Evolutionary conservation across 2,329 filamentous ascomycete genomes (phyloP), one percentile per base, ranked within the genome.

Genomic region (Fusarium avenaceum): DNA sequence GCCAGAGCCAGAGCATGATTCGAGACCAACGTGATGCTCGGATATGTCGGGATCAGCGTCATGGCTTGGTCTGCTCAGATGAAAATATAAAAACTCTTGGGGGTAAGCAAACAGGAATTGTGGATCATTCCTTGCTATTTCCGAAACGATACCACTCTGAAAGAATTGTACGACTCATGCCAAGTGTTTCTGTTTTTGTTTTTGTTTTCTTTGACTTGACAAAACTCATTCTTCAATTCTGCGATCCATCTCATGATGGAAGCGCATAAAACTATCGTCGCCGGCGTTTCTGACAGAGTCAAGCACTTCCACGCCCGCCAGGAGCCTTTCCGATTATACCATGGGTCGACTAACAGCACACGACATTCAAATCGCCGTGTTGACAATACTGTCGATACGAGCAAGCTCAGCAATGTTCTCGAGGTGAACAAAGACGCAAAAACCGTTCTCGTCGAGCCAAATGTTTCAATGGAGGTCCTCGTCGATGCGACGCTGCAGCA

Each of bases 341-440:
- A 94, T 78, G 92, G 92, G 63, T 89, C 90, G 0, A 93, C 91
- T 26, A 93, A 92, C 80, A 92, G 88, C 77, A 94, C 92, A 38
- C 88, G 92, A 9, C 84, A 85, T 26, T 83, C 83, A 9, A 79
- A 81, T 20, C 82, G 83, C 30, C 78, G 77, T 45, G 75, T 77
- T 14, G 82, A 84, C 74, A 86, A 86, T 71, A 86, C 88, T 11
- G 82, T 94, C 56, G 90, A 93, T 76, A 93, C 90, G 38, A 90
- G 88, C 77, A 74, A 76, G 6, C 84, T 94, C 11, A 84, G 82
- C 67, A 84, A 86, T 76, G 86, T 94, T 17, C 80, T 94, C 11
- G 78, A 81, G 10, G 80, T 94, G 46, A 85, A 93, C 73, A 76
- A 71, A 0, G 71, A 78, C 2, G 76, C 75, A 7, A 84, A 82